A percentile compares a stretch with the other conserved stretches of the same genome.
These are phyloP conservation scores for Fraxinus sp. DNA, from an alignment of 305 asterid species.

Conservation along the genomic window DNA sequence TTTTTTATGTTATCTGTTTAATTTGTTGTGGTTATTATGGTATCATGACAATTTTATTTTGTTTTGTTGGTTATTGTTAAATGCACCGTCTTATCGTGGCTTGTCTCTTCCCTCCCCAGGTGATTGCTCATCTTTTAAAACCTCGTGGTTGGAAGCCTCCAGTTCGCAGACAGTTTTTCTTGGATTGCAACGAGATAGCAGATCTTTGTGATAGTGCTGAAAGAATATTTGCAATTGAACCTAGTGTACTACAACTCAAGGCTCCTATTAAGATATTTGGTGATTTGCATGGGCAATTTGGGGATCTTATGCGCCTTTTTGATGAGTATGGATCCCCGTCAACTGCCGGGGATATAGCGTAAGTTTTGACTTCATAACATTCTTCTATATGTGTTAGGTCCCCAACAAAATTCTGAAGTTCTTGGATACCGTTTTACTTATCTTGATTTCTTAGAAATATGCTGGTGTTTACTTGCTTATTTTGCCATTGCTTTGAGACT, in stretches of 20 bases:
- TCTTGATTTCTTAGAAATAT: slow-evolving; percentile 9
- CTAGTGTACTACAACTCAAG: slow-evolving; percentile 89
- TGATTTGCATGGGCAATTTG: slow-evolving; percentile 99
- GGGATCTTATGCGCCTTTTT: slow-evolving; percentile 98
- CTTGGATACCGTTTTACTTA: slow-evolving; percentile 7
- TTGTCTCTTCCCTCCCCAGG: slow-evolving; percentile 42
- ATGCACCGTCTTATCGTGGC: slow-evolving; percentile 17
- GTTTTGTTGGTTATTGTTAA: slow-evolving; percentile 15
- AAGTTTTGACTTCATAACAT: slow-evolving; percentile 31
- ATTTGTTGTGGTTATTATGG: not conserved
- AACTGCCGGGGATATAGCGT: slow-evolving; percentile 99
- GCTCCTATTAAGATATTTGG: slow-evolving; percentile 99
- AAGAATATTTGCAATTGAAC: slow-evolving; percentile 89
- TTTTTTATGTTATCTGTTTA: not conserved
- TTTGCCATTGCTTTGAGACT: not conserved
- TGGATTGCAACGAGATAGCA: slow-evolving; percentile 97
- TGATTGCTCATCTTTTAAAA: slow-evolving; percentile 87
- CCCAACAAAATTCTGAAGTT: slow-evolving; percentile 3
- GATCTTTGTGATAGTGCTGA: slow-evolving; percentile 99
- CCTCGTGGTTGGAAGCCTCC: slow-evolving; percentile 99
- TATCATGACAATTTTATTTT: not conserved
- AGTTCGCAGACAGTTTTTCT: slow-evolving; percentile 89
- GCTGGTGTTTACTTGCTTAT: not conserved
- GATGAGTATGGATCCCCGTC: slow-evolving; percentile 99
- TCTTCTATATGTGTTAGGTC: slow-evolving; percentile 9